phyloP scores from a whole-genome alignment of 2,329 filamentous ascomycete genomes.

The Hymenoscyphus repandus region DNA sequence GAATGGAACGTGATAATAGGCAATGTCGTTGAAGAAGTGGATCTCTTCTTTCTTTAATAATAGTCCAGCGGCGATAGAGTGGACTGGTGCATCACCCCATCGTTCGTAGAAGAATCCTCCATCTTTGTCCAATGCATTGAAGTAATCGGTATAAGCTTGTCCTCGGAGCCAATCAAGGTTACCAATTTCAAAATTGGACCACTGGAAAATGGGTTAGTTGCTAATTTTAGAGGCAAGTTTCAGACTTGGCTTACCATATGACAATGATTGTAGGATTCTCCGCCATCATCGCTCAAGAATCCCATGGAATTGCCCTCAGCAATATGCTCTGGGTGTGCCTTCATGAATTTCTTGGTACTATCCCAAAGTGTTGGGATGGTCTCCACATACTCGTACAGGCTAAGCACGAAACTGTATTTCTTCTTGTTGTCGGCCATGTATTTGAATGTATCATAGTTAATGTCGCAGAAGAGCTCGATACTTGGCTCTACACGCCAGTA shows the following conservation, averaged over 20 bases:
- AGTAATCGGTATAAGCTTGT: constrained; percentile 84
- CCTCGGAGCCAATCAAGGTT: constrained; percentile 91
- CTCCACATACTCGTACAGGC: constrained; percentile 92
- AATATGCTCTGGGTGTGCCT: constrained; percentile 84
- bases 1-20: constrained; percentile 96
- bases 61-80: constrained; percentile 89
- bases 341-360: constrained; percentile 90
- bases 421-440: constrained; percentile 95
- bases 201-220: constrained; percentile 48
- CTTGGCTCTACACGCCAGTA: constrained; percentile 99
- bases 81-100: constrained; percentile 95
- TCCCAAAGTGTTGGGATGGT: constrained; percentile 95
- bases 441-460: constrained; percentile 93
- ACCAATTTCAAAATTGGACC: constrained; percentile 98
- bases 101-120: constrained; percentile 99
- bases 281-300: constrained; percentile 87
- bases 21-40: constrained; percentile 99
- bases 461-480: constrained; percentile 92
- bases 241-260: constrained; percentile 69
- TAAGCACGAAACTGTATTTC: constrained; percentile 97
- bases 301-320: constrained; percentile 77
- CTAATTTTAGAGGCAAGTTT: constrained; percentile 1
- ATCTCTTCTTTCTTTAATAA: constrained; percentile 89
- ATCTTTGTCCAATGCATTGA: constrained; percentile 78
- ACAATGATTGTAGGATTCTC: constrained; percentile 92